Percentiles rank a stretch among this genome's conserved stretches.
Evolutionary conservation across 208 protist genomes (phyloP).

Genomic region (Acanthamoeba quina): DNA sequence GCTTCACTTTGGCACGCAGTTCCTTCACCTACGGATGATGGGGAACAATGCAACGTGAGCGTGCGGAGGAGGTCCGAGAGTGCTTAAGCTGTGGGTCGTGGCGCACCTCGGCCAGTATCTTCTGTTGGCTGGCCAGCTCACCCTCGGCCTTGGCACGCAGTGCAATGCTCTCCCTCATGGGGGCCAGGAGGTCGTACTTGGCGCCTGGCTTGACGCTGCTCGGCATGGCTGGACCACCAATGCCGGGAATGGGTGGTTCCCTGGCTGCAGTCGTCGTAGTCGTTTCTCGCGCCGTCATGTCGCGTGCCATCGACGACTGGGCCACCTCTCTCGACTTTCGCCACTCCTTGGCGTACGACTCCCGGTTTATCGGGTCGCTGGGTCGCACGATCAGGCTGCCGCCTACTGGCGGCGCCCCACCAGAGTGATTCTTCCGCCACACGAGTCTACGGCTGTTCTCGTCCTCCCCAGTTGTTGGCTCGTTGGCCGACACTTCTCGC

Average conservation of each 20-base stretch:
- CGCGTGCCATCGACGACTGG: not conserved
- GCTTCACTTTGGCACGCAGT: not conserved
- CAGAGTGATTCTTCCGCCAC: not conserved
- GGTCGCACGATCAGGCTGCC: slow-evolving; percentile 32
- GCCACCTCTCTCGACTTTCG: not conserved
- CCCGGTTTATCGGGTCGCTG: not conserved
- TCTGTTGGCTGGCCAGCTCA: not conserved
- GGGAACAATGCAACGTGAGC: not conserved
- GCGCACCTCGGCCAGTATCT: not conserved
- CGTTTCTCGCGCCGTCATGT: not conserved
- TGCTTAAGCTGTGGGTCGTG: not conserved
- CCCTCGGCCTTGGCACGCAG: slow-evolving; percentile 8
- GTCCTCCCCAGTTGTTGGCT: not conserved
- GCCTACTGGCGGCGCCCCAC: not conserved
- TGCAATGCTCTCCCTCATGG: slow-evolving; percentile 1
- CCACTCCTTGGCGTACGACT: not conserved
- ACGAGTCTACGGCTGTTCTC: not conserved
- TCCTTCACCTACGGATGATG: not conserved
- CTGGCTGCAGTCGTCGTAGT: not conserved
- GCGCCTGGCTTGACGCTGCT: not conserved
- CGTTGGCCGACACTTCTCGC: not conserved
- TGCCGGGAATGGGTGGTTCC: not conserved
- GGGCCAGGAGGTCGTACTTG: not conserved
- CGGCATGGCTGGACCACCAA: slow-evolving; percentile 11
- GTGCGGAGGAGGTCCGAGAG: not conserved